A percentile compares a stretch with the other conserved stretches of the same genome.
Conservation (phyloP, 179 eudicot genomes). For the Spinacia oleracea region DNA sequence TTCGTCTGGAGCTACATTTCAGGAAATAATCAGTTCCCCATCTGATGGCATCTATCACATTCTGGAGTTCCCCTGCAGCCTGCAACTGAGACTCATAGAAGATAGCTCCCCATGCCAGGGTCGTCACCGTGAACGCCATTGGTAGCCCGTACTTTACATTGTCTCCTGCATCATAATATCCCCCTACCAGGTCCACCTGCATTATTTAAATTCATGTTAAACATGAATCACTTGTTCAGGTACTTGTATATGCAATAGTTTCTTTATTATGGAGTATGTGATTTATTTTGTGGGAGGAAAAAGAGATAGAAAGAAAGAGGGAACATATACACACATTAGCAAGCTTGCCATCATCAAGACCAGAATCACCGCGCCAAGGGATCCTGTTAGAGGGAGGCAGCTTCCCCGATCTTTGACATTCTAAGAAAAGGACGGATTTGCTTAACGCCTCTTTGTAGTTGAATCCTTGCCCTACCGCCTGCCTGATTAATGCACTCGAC, state of each 20-base stretch:
- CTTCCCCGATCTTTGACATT: constrained; percentile 90
- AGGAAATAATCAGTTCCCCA: constrained; percentile 91
- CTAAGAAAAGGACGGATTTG: constrained; percentile 75
- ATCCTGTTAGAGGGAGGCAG: constrained; percentile 61
- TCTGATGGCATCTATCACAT: constrained; percentile 51
- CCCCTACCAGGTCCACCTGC: constrained; percentile 86
- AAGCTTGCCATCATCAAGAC: constrained; percentile 69
- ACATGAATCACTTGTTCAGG: neutral
- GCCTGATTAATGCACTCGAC: neutral
- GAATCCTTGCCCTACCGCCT: constrained; percentile 26
- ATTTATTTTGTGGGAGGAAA: neutral
- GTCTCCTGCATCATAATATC: constrained; percentile 95
- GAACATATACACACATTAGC: constrained; percentile 42
- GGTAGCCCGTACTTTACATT: constrained; percentile 88
- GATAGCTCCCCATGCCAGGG: constrained; percentile 66
- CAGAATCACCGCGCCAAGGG: constrained; percentile 93
- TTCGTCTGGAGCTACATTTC: constrained; percentile 47
- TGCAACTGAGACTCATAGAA: constrained; percentile 50
- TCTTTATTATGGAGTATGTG: neutral
- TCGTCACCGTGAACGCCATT: constrained; percentile 84
- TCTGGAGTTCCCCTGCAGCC: constrained; percentile 52
- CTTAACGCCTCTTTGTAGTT: constrained; percentile 67
- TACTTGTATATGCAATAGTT: neutral
- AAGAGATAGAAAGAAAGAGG: neutral
- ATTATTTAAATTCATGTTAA: neutral